Evolutionary conservation across 163 green algal genomes (phyloP), one percentile per base, ranked within the genome.

Genomic region (Prototheca stagnorum): DNA sequence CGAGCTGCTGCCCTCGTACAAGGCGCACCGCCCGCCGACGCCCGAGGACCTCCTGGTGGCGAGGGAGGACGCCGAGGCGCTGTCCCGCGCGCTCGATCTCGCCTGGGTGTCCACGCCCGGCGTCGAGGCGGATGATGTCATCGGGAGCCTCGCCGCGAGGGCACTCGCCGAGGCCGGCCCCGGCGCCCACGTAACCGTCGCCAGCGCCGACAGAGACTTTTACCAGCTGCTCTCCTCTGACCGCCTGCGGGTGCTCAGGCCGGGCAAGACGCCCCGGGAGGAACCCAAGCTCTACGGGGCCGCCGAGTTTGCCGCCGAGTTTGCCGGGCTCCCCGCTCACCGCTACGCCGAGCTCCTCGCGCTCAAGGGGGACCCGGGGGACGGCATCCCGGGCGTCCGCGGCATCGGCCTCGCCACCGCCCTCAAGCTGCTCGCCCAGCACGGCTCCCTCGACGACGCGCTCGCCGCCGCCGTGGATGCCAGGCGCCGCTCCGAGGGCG

Each of bases 51-150:
- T 86, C 9, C 47, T 35, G 11, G 53, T 63, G 33, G 58, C 67
- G 5, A 29, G 16, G 22, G 11, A 26, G 25, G 5, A 40, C 27
- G 9, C 9, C 9, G 8, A 9, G 12, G 8, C 9, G 35, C 21
- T 37, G 2, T 29, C 35, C 4, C n/a, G 12, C 8, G 34, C 54
- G 8, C 43, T 68, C 54, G 59, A 43, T 17, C 39, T 68, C 8
- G 29, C 49, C 5, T 33, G 54, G 24, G 37, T 81, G 14, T 25
- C 46, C 23, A 70, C 79, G 29, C 51, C 76, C 3, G 77, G 77
- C 0, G 67, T 85, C 29, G 78, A 87, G 42, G 78, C 78, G 5
- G 78, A 87, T 57, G 78, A 87, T 39, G 68, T 86, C 6, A 68
- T 84, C 16, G 78, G 64, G 27, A 75, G 66, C 2, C 49, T 87